Percentiles rank a stretch among this genome's conserved stretches.
Conservation (phyloP, 345 rosid genomes). For the Citrus glauca region DNA sequence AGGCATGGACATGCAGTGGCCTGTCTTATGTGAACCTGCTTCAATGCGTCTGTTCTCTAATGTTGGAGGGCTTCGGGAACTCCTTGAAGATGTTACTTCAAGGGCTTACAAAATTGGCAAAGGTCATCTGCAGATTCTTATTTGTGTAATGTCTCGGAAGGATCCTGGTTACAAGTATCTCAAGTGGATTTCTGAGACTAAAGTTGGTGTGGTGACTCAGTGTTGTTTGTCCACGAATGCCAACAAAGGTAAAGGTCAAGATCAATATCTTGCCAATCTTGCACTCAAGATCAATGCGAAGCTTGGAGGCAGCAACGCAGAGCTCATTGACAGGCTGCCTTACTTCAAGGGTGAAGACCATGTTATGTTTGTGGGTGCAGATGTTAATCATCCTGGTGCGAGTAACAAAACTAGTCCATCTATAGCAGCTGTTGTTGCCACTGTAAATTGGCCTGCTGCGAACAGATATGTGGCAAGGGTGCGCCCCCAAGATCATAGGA, state of each 20-base stretch:
- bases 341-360: conserved; percentile 36
- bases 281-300: conserved; percentile 89
- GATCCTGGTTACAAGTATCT: conserved; percentile 70
- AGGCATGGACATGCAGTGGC: conserved; percentile 57
- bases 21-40: conserved; percentile 23
- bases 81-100: conserved; percentile 38
- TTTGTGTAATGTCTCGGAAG: conserved; percentile 72
- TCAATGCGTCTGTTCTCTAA: conserved; percentile 44
- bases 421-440: conserved; percentile 80
- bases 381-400: conserved; percentile 83
- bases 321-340: conserved; percentile 54
- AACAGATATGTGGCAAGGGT: conserved; percentile 78
- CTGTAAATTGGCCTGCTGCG: conserved; percentile 85
- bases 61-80: conserved; percentile 28
- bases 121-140: conserved; percentile 51
- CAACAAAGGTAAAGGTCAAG: conserved; percentile 31
- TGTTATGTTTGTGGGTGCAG: conserved; percentile 90
- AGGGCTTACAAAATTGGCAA: conserved; percentile 19
- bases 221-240: conserved; percentile 59
- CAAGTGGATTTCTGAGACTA: conserved; percentile 82
- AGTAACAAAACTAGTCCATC: conserved; percentile 59
- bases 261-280: conserved; percentile 72
- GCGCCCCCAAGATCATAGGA: conserved; percentile 53
- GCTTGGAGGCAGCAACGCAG: conserved; percentile 92
- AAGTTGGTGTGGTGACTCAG: conserved; percentile 77